Percentiles rank a stretch among this genome's conserved stretches.
Evolutionary conservation across 805 yeast genomes (phyloP).

Genomic region (Zygosaccharomyces bisporus): DNA sequence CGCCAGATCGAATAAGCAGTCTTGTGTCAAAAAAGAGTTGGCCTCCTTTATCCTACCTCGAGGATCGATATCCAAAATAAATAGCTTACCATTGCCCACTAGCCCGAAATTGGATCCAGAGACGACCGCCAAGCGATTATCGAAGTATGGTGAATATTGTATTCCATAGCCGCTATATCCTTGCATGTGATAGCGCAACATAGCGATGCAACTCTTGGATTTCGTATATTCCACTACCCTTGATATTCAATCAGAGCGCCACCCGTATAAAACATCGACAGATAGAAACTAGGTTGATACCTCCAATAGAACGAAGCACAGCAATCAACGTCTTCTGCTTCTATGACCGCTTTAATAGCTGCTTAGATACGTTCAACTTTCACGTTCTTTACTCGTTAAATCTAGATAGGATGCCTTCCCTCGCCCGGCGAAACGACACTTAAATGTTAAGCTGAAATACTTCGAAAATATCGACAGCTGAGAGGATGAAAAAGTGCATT

Average conservation of each 20-base stretch:
- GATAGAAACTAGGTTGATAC: neutral
- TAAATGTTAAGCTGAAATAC: no score
- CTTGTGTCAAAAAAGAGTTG: slow-evolving; percentile 80
- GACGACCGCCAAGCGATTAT: slow-evolving; percentile 84
- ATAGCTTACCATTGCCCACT: slow-evolving; percentile 88
- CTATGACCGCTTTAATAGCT: no score
- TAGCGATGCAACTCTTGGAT: slow-evolving; percentile 24
- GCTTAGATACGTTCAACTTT: no score
- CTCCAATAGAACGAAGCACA: neutral
- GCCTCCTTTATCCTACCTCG: slow-evolving; percentile 58
- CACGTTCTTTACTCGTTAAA: no score
- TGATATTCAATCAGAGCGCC: neutral
- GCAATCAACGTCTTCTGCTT: neutral
- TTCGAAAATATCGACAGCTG: no score
- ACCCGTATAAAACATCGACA: neutral
- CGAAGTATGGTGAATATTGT: slow-evolving; percentile 87
- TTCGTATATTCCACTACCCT: neutral
- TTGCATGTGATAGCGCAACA: slow-evolving; percentile 69
- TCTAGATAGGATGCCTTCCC: no score
- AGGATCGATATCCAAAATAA: slow-evolving; percentile 61
- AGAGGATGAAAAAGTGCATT: no score
- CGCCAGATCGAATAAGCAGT: slow-evolving; percentile 79
- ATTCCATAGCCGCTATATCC: slow-evolving; percentile 87
- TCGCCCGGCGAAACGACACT: no score
- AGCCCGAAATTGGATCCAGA: slow-evolving; percentile 89